Evolutionary conservation across 2,329 filamentous ascomycete species (phyloP), one percentile per base, ranked within the genome.

Genomic region (Paraphoma sp.): DNA sequence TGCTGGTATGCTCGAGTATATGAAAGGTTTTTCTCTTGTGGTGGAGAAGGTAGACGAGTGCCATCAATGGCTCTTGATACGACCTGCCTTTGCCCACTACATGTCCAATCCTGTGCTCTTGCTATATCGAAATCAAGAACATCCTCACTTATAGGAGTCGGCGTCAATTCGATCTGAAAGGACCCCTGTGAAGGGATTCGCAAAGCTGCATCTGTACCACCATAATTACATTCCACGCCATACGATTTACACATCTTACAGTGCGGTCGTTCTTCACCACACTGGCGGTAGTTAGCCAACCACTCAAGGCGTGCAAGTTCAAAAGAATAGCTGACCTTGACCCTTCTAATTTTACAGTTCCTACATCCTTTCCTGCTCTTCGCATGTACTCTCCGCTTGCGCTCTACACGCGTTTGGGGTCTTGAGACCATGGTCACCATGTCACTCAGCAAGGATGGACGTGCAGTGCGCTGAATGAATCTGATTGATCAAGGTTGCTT

Each of bases 301-400:
- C 4, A 23, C 3, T 10, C n/a, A 16, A 2, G 8, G 38, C 17
- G 17, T 18, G 9, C n/a, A 36, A 17, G 8, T 8, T 7, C 14
- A 11, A 48, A 59, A 10, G 11, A 48, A 59, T 53, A 31, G 57
- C 72, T 67, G 68, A 81, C 83, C 76, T 86, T 86, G 47, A 85
- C 78, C 50, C 81, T 76, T 33, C 83, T 76, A 17, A 85, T 64
- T 62, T 86, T 86, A 68, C 85, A 87, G 61, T 86, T 86, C 3
- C 79, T 79, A 60, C 84, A 86, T 1, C 84, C 84, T 12, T 76
- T 73, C 16, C 82, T 76, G 1, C 83, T 86, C 63, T 86, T 86
- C 18, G 75, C 81, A 60, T 87, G 84, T n/a, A 67, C 45, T 23
- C 63, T 63, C 23, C 68, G 59, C 46, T 70, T 72, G 14, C 70